These are phyloP conservation scores for Pterocarpus santalinus DNA, from an alignment of 306 rosid genomes.

Conservation along the genomic window DNA sequence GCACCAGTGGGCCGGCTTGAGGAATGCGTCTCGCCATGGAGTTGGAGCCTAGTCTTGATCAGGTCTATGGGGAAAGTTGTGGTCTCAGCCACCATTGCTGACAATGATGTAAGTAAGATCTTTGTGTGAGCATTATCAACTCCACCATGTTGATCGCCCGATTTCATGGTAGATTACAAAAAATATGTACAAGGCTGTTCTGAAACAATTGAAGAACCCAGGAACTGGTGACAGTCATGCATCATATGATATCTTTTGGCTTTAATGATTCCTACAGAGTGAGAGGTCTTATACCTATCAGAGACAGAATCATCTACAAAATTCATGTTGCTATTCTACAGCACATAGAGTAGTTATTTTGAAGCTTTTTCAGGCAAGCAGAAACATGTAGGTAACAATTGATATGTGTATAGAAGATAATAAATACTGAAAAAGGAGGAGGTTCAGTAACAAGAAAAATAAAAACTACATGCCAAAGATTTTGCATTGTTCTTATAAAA, in stretches of 20 bases:
- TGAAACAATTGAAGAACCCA: not conserved
- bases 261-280: conserved; percentile 36
- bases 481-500: not conserved
- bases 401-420: not conserved
- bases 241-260: not conserved
- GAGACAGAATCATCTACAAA: conserved; percentile 1
- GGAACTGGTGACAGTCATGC: conserved; percentile 27
- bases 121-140: conserved; percentile 51
- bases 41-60: conserved; percentile 89
- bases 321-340: not conserved
- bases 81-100: conserved; percentile 91
- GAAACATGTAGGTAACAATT: not conserved
- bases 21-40: conserved; percentile 73
- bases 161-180: conserved; percentile 47
- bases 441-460: too few species aligned
- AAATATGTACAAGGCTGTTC: not conserved
- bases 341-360: not conserved
- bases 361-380: not conserved
- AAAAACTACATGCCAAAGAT: not conserved
- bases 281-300: conserved; percentile 2
- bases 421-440: not conserved
- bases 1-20: conserved; percentile 62
- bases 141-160: conserved; percentile 49
- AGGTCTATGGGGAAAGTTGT: conserved; percentile 87
- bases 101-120: conserved; percentile 66